Percentiles rank a stretch among this genome's conserved stretches.
Evolutionary conservation across 2,329 filamentous ascomycete genomes (phyloP).

Genomic region (Teratosphaeria nubilosa): DNA sequence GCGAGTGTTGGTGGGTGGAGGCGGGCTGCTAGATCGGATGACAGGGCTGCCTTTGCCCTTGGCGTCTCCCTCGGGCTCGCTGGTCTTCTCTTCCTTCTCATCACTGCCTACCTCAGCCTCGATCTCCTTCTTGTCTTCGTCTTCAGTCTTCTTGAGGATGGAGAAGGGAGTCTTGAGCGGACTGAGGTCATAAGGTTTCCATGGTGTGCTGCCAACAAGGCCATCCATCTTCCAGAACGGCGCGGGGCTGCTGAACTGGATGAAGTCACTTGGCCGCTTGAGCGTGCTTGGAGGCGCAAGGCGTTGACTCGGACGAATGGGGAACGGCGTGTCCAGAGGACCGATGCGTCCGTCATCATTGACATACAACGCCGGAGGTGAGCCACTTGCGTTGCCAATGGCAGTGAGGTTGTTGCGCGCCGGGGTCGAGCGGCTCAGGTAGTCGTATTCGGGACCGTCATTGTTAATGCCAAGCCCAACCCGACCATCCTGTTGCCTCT

Average conservation of each 20-base stretch:
- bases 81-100: constrained; percentile 9
- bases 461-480: constrained; percentile 23
- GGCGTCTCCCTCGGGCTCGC: constrained; percentile 4
- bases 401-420: constrained; percentile 26
- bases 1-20: constrained; percentile 10
- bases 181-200: constrained; percentile 30
- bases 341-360: constrained; percentile 26
- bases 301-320: constrained; percentile 41
- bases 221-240: constrained; percentile 85
- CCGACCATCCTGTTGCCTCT: constrained; percentile 21
- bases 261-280: constrained; percentile 72
- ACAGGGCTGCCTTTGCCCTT: constrained; percentile 18
- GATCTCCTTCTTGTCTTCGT: constrained; percentile 12
- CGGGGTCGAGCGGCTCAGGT: constrained; percentile 22
- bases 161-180: constrained; percentile 29
- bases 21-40: constrained; percentile 25
- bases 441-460: constrained; percentile 19
- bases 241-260: constrained; percentile 75
- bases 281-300: constrained; percentile 72
- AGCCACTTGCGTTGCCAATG: constrained; percentile 27
- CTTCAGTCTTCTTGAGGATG: constrained; percentile 19
- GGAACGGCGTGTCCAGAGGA: constrained; percentile 28
- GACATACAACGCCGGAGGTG: constrained; percentile 28
- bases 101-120: constrained; percentile 6
- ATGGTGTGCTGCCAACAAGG: constrained; percentile 60